phyloP scores from a whole-genome alignment of 306 rosid species.

The Arachis hypogaea region DNA sequence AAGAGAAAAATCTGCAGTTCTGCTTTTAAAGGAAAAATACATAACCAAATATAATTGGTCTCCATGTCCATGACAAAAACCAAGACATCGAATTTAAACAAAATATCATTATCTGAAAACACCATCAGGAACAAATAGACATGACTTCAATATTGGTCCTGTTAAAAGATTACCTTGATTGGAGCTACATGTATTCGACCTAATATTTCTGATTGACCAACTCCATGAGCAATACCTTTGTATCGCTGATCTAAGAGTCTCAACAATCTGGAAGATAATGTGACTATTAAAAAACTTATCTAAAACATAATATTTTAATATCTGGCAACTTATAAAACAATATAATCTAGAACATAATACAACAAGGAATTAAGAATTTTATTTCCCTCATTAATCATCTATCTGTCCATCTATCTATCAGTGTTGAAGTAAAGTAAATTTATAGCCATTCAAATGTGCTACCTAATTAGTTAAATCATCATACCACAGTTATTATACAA shows the following conservation, averaged over 20 bases:
- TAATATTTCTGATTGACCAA: constrained; percentile 95
- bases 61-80: constrained; percentile 3
- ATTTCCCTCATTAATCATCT: neutral
- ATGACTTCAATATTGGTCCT: constrained; percentile 6
- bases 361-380: constrained; percentile 15
- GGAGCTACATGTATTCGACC: constrained; percentile 98
- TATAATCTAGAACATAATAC: constrained; percentile 23
- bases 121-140: constrained; percentile 11
- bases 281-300: constrained; percentile 17
- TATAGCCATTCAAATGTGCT: constrained; percentile 2
- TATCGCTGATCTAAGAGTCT: constrained; percentile 95
- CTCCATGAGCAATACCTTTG: constrained; percentile 96
- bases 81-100: neutral
- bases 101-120: constrained; percentile 1
- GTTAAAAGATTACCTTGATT: constrained; percentile 71
- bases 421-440: constrained; percentile 4
- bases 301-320: constrained; percentile 25
- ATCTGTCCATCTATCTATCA: neutral
- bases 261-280: constrained; percentile 68
- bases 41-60: neutral
- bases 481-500: constrained; percentile 19
- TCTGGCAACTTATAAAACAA: constrained; percentile 12
- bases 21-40: constrained; percentile 15
- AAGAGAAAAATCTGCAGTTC: constrained; percentile 10
- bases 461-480: constrained; percentile 20